Conservation (phyloP, 768 basidiomycete species). For the Tricholoma hemisulphureum region DNA sequence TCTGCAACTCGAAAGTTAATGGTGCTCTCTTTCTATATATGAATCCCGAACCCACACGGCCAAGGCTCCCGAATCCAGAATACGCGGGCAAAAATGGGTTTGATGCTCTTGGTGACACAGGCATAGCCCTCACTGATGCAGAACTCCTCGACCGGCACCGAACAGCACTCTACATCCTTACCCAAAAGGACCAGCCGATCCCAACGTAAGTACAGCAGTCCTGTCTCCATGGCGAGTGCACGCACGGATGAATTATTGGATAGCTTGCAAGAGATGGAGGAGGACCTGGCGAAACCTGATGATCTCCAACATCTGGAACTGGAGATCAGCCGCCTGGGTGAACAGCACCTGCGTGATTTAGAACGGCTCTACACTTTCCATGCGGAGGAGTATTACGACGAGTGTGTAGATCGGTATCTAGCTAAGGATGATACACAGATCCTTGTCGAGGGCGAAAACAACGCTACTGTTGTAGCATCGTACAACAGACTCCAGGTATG, state of each 20-base stretch:
- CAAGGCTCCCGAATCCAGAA: background rate
- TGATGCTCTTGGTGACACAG: background rate
- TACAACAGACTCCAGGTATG: conserved; percentile 25
- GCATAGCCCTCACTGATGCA: conserved; percentile 6
- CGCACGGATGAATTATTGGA: background rate
- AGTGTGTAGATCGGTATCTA: conserved; percentile 31
- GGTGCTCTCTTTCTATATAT: background rate
- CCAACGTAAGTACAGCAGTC: conserved; percentile 34
- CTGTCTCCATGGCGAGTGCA: background rate
- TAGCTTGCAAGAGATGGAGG: conserved; percentile 38
- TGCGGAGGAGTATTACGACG: conserved; percentile 35
- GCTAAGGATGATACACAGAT: conserved; percentile 30
- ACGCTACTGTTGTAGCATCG: conserved; percentile 13
- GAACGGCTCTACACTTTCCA: conserved; percentile 36
- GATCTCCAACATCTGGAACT: conserved; percentile 24
- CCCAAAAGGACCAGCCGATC: conserved; percentile 36
- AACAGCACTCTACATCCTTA: conserved; percentile 39
- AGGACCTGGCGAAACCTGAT: conserved; percentile 29
- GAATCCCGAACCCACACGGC: background rate
- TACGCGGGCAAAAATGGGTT: conserved; percentile 14
- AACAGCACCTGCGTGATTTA: conserved; percentile 36
- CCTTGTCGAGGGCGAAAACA: conserved; percentile 19
- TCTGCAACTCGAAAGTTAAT: too few relatives aligned
- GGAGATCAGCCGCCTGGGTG: conserved; percentile 26
- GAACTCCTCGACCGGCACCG: conserved; percentile 31